These are phyloP conservation scores for Diaporthe humulicola DNA, from an alignment of 2,329 filamentous ascomycete genomes.

Conservation along the genomic window DNA sequence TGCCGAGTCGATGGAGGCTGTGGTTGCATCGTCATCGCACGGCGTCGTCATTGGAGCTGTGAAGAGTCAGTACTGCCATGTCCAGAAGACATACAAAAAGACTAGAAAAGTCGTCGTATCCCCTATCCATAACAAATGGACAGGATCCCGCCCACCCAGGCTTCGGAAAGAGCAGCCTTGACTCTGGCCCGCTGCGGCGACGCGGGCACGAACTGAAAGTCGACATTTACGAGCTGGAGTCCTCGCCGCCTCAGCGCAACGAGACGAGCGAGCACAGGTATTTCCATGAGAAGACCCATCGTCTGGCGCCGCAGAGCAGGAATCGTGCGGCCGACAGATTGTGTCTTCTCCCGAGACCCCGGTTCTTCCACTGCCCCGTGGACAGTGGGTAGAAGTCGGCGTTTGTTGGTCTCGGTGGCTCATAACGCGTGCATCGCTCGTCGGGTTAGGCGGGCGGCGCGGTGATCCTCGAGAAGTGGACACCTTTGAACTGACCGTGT, in stretches of 20 bases:
- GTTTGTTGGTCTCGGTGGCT: constrained; percentile 23
- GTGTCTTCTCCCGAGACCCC: constrained; percentile 34
- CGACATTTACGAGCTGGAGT: constrained; percentile 27
- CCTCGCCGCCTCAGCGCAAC: constrained; percentile 39
- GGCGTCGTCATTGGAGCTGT: constrained; percentile 33
- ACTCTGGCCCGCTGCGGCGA: constrained; percentile 32
- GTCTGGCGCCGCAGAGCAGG: constrained; percentile 34
- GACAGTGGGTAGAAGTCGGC: constrained; percentile 32
- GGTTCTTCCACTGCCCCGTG: constrained; percentile 39
- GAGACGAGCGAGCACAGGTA: constrained; percentile 36
- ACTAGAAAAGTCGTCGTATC: constrained; percentile 26
- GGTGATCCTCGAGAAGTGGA: constrained; percentile 38
- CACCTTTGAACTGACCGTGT: constrained; percentile 42
- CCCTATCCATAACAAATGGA: constrained; percentile 25
- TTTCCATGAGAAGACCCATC: constrained; percentile 25
- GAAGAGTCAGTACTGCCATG: constrained; percentile 24
- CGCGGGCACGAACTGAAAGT: neutral
- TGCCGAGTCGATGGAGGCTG: constrained; percentile 29
- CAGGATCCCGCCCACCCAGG: constrained; percentile 41
- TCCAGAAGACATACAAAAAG: neutral
- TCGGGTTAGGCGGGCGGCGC: constrained; percentile 38
- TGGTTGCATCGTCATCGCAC: constrained; percentile 27
- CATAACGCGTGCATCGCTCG: constrained; percentile 36
- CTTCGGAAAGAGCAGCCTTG: constrained; percentile 40
- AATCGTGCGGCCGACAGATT: constrained; percentile 34